Base-by-base conservation (phyloP, 2,329 filamentous ascomycete genomes). In the Penicillium sp. region DNA sequence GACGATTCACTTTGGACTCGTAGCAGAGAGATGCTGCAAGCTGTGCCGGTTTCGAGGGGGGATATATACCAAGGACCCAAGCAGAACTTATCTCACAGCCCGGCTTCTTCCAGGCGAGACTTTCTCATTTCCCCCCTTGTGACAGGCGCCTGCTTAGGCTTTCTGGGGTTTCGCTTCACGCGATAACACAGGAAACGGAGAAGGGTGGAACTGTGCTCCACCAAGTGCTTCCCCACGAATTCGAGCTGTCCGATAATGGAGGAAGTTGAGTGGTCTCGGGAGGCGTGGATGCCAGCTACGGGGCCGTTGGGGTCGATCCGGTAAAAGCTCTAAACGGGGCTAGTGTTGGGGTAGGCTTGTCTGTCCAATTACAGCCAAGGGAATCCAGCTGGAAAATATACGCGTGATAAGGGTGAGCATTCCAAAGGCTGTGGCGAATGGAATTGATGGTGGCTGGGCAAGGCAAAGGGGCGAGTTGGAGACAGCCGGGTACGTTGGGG, bases 221-320 rank as follows among this genome's bases (percentile, higher is more conserved):
- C 47, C 29, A 9, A 24, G 8, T 27, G 40, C 15, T 55, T 53
- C 55, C 53, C 50, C 55, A 40, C 49, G 37, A 55, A 56, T 42
- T 53, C 41, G 29, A 52, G 32, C 44, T 52, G 17, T 46, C 46
- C 49, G 55, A 56, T 56, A 55, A 51, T 15, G 7, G 15, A 34
- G 23, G 27, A 40, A 4, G 6, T 26, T 41, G 39, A 20, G 39
- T 42, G 23, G 17, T 9, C 15, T 30, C 10, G 23, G 9, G 21
- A 26, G 17, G 15, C n/a, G 39, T 20, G 39, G 23, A 27, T 27
- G 12, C 9, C 24, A 29, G 34, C 30, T 29, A 15, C 12, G 24
- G 24, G 26, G 32, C 23, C 7, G 46, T 53, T 53, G 55, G 55
- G 41, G 52, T 51, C 49, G n/a, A 7, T 36, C 34, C 17, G 24